Evolutionary conservation across 805 yeast species (phyloP).

Genomic region (Ogataea chonburiensis): DNA sequence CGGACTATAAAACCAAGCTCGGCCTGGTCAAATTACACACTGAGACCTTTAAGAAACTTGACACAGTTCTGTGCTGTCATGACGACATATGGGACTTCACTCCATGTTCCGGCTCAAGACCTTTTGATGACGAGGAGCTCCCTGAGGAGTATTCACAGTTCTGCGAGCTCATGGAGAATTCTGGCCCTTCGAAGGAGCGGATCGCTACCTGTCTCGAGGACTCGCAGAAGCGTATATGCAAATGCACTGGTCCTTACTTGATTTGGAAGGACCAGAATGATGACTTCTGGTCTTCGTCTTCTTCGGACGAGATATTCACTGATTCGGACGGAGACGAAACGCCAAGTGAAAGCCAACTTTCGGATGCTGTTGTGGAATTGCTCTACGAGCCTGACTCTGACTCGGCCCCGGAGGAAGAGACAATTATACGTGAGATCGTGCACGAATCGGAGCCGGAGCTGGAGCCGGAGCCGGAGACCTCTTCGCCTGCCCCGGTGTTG

Average conservation of each 20-base stretch:
- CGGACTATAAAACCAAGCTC: conserved; percentile 14
- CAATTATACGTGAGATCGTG: conserved; percentile 6
- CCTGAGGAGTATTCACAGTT: conserved; percentile 2
- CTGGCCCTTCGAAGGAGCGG: not conserved
- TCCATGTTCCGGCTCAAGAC: conserved; percentile 1
- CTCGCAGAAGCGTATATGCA: not conserved
- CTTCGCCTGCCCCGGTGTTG: too few relatives aligned
- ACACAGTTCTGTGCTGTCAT: not conserved
- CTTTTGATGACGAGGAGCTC: conserved; percentile 3
- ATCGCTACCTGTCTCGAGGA: not conserved
- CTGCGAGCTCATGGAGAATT: not conserved
- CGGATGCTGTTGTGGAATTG: conserved; percentile 1
- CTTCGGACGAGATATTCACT: conserved; percentile 1
- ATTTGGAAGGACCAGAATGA: conserved; percentile 1
- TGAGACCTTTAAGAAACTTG: conserved; percentile 2
- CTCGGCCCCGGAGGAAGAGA: conserved; percentile 19
- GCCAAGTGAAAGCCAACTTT: conserved; percentile 5
- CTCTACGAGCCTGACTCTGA: conserved; percentile 8
- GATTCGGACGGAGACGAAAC: conserved; percentile 8
- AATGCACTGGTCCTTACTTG: not conserved
- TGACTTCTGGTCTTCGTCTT: not conserved
- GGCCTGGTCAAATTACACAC: conserved; percentile 20
- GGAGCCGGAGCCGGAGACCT: conserved; percentile 4
- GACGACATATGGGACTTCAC: conserved; percentile 5
- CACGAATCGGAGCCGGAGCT: conserved; percentile 7